Evolutionary conservation across 495 filamentous ascomycete genomes (phyloP).

Genomic region (Tuber microsphaerosporum): DNA sequence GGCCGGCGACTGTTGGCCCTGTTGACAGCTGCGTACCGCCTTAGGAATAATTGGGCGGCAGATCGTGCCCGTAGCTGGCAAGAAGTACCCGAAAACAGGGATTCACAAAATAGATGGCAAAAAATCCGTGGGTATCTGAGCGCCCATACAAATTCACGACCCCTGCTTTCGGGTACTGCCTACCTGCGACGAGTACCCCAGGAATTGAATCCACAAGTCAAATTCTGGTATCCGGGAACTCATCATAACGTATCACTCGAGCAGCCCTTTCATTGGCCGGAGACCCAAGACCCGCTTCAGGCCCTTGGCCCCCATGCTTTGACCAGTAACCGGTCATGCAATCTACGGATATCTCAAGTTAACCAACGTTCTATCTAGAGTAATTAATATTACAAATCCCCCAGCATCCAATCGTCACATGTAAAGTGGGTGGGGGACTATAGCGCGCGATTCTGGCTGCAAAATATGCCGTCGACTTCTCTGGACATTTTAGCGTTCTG

Average conservation of each 20-base stretch:
- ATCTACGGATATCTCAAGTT: background rate
- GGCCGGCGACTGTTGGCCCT: background rate
- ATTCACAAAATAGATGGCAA: background rate
- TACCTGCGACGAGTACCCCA: background rate
- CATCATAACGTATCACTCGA: conserved; percentile 4
- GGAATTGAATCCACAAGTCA: background rate
- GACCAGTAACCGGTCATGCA: background rate
- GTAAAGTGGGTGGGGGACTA: background rate
- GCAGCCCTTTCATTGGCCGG: background rate
- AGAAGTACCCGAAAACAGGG: background rate
- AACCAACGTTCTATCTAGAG: background rate
- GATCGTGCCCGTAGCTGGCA: background rate
- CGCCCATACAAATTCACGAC: background rate
- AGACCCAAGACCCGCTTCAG: background rate
- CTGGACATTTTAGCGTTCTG: background rate
- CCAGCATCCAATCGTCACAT: background rate
- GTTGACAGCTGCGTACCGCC: background rate
- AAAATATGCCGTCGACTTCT: conserved; percentile 3
- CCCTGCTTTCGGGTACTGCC: background rate
- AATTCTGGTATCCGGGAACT: background rate
- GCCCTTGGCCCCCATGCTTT: background rate
- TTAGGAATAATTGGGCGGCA: background rate
- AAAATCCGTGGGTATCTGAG: background rate
- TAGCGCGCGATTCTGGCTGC: background rate
- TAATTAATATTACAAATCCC: conserved; percentile 6